phyloP scores from a whole-genome alignment of 495 filamentous ascomycete genomes.

The Lasiosphaeriaceae sp. region DNA sequence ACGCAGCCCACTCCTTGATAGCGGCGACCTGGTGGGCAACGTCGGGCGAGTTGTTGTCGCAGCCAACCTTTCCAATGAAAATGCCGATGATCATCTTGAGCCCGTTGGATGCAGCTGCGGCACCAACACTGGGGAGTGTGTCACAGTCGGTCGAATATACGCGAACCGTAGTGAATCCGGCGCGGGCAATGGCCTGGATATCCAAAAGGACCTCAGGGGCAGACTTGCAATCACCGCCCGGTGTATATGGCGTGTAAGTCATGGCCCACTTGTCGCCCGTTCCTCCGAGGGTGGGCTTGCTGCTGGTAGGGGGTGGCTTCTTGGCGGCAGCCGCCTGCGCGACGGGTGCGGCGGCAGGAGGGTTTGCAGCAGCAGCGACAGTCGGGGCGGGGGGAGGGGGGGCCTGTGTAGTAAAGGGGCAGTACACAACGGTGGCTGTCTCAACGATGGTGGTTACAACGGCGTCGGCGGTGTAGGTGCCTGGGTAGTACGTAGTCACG shows the following conservation, averaged over 20 bases:
- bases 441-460: slow-evolving; percentile 63
- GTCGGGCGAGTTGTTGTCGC: slow-evolving; percentile 43
- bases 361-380: slow-evolving; percentile 16
- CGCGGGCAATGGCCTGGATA: slow-evolving; percentile 61
- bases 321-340: slow-evolving; percentile 17
- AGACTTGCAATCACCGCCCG: slow-evolving; percentile 62
- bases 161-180: slow-evolving; percentile 79
- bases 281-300: slow-evolving; percentile 20
- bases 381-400: slow-evolving; percentile 22
- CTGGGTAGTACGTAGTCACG: slow-evolving; percentile 60
- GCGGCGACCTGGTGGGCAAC: slow-evolving; percentile 65
- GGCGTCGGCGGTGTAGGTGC: slow-evolving; percentile 69
- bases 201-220: slow-evolving; percentile 57
- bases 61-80: slow-evolving; percentile 66
- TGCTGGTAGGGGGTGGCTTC: slow-evolving; percentile 15
- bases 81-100: slow-evolving; percentile 81
- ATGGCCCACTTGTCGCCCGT: slow-evolving; percentile 68
- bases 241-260: slow-evolving; percentile 83
- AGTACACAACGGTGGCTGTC: slow-evolving; percentile 65
- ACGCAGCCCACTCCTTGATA: slow-evolving; percentile 70
- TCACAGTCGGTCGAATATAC: slow-evolving; percentile 91
- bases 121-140: slow-evolving; percentile 69
- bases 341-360: slow-evolving; percentile 19
- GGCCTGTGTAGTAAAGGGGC: slow-evolving; percentile 57
- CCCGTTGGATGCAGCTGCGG: slow-evolving; percentile 55